Evolutionary conservation across 2,329 filamentous ascomycete genomes (phyloP).

Genomic region (Fusarium siculi): DNA sequence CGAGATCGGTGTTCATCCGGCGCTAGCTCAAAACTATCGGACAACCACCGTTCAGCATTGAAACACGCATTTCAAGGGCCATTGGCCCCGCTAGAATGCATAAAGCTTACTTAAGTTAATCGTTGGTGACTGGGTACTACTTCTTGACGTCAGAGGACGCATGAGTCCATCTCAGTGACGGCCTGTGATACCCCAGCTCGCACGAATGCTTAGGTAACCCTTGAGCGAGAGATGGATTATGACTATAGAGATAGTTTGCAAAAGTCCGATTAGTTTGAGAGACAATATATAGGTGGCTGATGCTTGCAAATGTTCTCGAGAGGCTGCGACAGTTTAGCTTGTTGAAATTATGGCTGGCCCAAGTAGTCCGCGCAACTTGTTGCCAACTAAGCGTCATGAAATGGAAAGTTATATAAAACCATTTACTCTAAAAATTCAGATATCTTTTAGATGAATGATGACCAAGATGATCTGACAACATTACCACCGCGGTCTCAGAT

Average conservation of each 20-base stretch:
- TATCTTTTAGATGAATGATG: rapidly evolving
- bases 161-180: background rate
- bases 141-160: background rate
- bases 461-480: too few relatives aligned
- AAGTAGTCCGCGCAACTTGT: rapidly evolving
- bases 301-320: rapidly evolving
- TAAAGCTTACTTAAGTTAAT: rapidly evolving
- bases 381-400: too few relatives aligned
- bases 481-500: too few relatives aligned
- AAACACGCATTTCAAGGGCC: rapidly evolving
- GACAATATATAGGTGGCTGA: rapidly evolving
- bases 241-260: too few relatives aligned
- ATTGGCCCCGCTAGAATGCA: too few relatives aligned
- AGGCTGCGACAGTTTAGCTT: too few relatives aligned
- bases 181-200: rapidly evolving
- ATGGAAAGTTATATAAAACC: too few relatives aligned
- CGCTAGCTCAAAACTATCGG: background rate
- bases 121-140: background rate
- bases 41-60: background rate
- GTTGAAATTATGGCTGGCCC: rapidly evolving
- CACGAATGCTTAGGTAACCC: background rate
- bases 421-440: too few relatives aligned
- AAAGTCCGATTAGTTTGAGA: background rate
- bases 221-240: background rate
- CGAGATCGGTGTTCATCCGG: background rate